phyloP scores from a whole-genome alignment of 1,284 basidiomycete species.

The Trametes versicolor region DNA sequence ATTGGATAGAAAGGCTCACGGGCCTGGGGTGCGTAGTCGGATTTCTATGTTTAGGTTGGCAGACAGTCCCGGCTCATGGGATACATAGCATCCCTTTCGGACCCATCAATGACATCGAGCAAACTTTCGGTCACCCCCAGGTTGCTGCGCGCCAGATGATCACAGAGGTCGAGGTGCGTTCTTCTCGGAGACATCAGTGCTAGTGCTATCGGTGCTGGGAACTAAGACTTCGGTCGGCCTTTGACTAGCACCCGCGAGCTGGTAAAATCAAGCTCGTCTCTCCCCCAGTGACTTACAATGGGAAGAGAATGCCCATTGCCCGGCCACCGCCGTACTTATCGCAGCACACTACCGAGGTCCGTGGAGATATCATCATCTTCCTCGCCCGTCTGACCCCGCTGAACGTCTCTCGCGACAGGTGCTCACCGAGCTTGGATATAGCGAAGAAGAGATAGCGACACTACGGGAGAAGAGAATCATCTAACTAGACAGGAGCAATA shows the following conservation, averaged over 20 bases:
- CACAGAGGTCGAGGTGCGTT: constrained; percentile 67
- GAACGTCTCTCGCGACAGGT: constrained; percentile 52
- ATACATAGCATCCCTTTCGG: constrained; percentile 83
- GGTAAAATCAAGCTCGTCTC: constrained; percentile 89
- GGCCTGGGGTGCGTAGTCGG: constrained; percentile 70
- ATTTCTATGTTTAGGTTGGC: not conserved
- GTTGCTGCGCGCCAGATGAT: constrained; percentile 71
- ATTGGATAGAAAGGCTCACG: constrained; percentile 80
- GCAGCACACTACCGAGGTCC: constrained; percentile 83
- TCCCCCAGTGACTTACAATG: constrained; percentile 90
- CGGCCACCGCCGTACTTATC: constrained; percentile 87
- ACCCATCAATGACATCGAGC: constrained; percentile 91
- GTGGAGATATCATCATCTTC: constrained; percentile 20
- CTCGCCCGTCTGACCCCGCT: not conserved
- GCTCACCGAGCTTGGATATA: constrained; percentile 77
- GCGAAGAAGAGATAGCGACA: constrained; percentile 58
- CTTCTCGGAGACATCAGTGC: constrained; percentile 35
- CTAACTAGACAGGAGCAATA: constrained; percentile 42
- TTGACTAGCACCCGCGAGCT: constrained; percentile 49
- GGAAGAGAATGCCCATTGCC: constrained; percentile 78
- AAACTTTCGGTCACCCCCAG: constrained; percentile 95
- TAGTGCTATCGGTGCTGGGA: not conserved
- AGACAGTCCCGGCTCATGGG: constrained; percentile 6
- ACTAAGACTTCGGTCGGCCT: constrained; percentile 4
- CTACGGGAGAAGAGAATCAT: constrained; percentile 65